Base-by-base conservation (phyloP, 768 basidiomycete genomes). In the Phlegmacium glaucopus region DNA sequence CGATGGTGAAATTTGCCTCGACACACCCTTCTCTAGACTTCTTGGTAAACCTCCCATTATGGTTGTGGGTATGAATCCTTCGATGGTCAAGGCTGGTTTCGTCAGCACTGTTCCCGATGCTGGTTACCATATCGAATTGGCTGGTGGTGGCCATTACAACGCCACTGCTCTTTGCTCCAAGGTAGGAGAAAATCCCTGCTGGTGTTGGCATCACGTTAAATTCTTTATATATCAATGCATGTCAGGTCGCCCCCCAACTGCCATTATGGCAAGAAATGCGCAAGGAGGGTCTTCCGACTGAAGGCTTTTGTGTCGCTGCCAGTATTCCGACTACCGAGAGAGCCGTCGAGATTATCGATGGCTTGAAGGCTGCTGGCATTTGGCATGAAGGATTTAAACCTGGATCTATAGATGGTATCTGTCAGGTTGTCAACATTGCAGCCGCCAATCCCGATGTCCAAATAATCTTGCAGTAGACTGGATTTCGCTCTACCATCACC, bases 181-280 rank as follows among this genome's bases (percentile, higher is more conserved):
- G 69, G 83, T 98, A 32, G 75, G 85, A n/a, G 94, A 96, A 82
- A 54, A 84, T 95, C 49, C 87, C 92, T 22, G 75, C 84, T 10
- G 96, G 96, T 40, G 85, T 94, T 47, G 96, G 94, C 42, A 70
- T 99, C 57, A 95, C 95, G 2, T 75, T 98, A 42, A 99, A 99
- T 70, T 74, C 94, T 11, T 82, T 99, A 9, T 98, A 98, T 70
- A 98, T 98, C 79, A 97, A 97, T 67, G 94, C 92, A 49, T 87
- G 91, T 52, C 95, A 98, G 63, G 97, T 96, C 69, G 77, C 80
- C 25, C 98, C 98, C 87, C 95, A 98, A 66, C 82, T 92, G 66
- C 96, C 96, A 13, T 75, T 97, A 11, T 99, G 96, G 96, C 96
- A 98, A n/a, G n/a, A n/a, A n/a, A n/a, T n/a, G n/a, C n/a, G n/a